These are phyloP conservation scores for Farysia itapuensis DNA, from an alignment of 1,284 basidiomycete species.

Conservation along the genomic window DNA sequence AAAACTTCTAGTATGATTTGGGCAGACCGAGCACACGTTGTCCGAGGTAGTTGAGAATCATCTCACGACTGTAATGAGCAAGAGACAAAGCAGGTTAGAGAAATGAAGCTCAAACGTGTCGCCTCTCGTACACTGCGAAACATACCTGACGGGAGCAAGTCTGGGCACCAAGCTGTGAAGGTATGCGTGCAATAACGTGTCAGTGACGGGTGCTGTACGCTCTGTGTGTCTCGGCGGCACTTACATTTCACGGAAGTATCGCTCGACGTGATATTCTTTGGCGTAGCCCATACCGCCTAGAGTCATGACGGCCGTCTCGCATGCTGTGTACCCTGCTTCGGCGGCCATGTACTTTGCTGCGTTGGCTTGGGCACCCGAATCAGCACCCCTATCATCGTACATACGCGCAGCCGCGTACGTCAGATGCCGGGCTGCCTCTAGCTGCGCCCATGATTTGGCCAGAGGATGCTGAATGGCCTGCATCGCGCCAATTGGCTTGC, in stretches of 20 bases:
- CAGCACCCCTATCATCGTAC: constrained; percentile 37
- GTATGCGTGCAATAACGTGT: neutral
- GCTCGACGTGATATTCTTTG: constrained; percentile 43
- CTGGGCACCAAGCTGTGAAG: constrained; percentile 47
- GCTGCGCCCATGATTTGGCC: constrained; percentile 52
- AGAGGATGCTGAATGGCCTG: constrained; percentile 59
- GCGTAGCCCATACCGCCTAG: constrained; percentile 59
- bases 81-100: no score
- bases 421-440: constrained; percentile 56
- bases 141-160: constrained; percentile 49
- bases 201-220: neutral
- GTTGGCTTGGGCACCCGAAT: constrained; percentile 56
- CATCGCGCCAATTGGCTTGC: constrained; percentile 54
- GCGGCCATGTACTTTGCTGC: constrained; percentile 58
- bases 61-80: constrained; percentile 43
- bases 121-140: no score
- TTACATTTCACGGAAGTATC: constrained; percentile 46
- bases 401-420: constrained; percentile 52
- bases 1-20: constrained; percentile 41
- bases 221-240: constrained; percentile 1
- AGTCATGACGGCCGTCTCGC: constrained; percentile 44
- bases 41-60: constrained; percentile 53
- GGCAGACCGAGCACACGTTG: constrained; percentile 41
- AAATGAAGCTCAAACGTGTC: no score
- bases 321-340: constrained; percentile 54